Evolutionary conservation across 2,329 filamentous ascomycete genomes (phyloP), one percentile per base, ranked within the genome.

Genomic region (Pseudophaeomoniella oleicola): DNA sequence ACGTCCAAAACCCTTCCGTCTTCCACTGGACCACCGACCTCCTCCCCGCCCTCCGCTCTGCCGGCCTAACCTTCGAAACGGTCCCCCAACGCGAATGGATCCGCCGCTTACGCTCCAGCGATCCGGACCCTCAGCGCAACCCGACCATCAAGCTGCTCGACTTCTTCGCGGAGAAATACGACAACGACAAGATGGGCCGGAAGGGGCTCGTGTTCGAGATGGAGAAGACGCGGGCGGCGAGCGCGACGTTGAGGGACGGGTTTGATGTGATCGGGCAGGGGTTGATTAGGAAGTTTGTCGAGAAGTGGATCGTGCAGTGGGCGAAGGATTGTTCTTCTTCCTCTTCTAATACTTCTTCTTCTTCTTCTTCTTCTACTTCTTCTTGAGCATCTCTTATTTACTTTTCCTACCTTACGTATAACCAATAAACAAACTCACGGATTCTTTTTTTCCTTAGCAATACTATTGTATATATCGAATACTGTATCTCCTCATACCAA

Each of bases 131-230:
- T 0, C 41, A 54, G 4, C 50, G 43, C 12, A 73, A 73, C 42
- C 68, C 69, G 9, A 59, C 65, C 0, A 58, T 70, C 42, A 72
- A 71, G 48, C 53, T 72, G 1, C 40, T 71, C 1, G 66, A 69
- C 30, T 74, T 69, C 53, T 72, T 71, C 39, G 50, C 57, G 3
- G 53, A 54, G 2, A 72, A 72, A 45, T 73, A 72, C 42, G 63
- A 66, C 34, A 60, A 63, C 31, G 59, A 62, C 14, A 52, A 47
- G 3, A 52, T 56, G 0, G 56, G 52, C 0, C 46, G 57, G 16
- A 52, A 54, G 15, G 58, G 54, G 0, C 48, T 63, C 4, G 49
- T 53, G 1, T 67, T 66, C 35, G 50, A 53, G 17, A 64, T 59
- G 15, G 35, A 45, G 15, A 48, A 46, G 33, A 62, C 60, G 0